Evolutionary conservation across 306 rosid species (phyloP).

Genomic region (Prunus salicina): DNA sequence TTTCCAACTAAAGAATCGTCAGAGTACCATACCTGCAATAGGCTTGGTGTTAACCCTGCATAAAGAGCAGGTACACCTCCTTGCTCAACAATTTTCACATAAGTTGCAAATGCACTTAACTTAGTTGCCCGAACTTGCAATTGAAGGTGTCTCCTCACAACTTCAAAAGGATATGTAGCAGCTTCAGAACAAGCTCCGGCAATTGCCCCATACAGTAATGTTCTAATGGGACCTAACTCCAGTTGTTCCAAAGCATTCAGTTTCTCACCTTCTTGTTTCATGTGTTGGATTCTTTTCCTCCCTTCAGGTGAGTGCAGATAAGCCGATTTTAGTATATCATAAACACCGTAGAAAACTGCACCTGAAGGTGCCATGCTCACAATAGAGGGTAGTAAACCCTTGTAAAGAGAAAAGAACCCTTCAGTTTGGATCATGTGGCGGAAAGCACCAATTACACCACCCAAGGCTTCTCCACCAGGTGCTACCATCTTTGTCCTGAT

Average conservation of each 20-base stretch:
- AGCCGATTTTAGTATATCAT: conserved; percentile 76
- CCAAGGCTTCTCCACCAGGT: conserved; percentile 97
- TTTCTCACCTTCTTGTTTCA: conserved; percentile 64
- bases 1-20: not conserved
- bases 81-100: conserved; percentile 66
- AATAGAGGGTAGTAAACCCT: conserved; percentile 89
- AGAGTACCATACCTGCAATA: conserved; percentile 53
- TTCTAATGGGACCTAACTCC: conserved; percentile 82
- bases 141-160: conserved; percentile 90
- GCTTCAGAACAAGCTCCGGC: conserved; percentile 97
- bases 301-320: conserved; percentile 95
- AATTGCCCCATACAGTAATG: conserved; percentile 76
- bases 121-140: conserved; percentile 74
- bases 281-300: conserved; percentile 57
- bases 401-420: conserved; percentile 94
- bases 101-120: conserved; percentile 74
- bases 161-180: conserved; percentile 96
- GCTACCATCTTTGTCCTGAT: conserved; percentile 90
- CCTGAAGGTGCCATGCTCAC: conserved; percentile 98
- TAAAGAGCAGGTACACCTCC: conserved; percentile 93
- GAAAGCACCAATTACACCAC: conserved; percentile 84
- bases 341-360: conserved; percentile 93
- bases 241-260: conserved; percentile 84
- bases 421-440: conserved; percentile 81
- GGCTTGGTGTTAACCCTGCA: conserved; percentile 91